Conservation (phyloP, 805 yeast genomes). For the Nakazawaea siamensis region DNA sequence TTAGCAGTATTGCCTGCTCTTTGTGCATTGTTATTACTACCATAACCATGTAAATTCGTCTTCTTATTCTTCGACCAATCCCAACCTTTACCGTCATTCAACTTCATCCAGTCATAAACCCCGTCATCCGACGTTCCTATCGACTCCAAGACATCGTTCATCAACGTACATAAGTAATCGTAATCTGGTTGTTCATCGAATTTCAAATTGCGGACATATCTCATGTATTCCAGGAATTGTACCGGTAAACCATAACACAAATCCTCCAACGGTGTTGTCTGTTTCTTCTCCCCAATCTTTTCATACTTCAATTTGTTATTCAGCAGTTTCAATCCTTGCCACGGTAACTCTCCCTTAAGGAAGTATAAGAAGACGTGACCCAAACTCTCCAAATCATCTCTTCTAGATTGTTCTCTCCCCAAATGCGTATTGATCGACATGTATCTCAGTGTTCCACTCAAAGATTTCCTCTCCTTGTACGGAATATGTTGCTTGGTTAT, state of each 20-base stretch:
- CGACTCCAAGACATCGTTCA: constrained; percentile 51
- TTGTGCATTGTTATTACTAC: constrained; percentile 24
- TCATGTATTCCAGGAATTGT: constrained; percentile 69
- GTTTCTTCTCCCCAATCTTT: constrained; percentile 76
- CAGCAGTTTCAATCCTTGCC: constrained; percentile 89
- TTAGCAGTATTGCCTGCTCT: constrained; percentile 15
- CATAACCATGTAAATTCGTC: constrained; percentile 77
- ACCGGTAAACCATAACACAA: constrained; percentile 58
- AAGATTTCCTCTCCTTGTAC: constrained; percentile 69
- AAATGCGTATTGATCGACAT: constrained; percentile 86
- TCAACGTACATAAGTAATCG: constrained; percentile 51
- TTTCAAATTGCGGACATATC: constrained; percentile 56
- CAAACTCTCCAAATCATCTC: constrained; percentile 75
- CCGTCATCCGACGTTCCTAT: constrained; percentile 56
- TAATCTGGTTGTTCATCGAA: constrained; percentile 81
- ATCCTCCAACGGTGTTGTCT: constrained; percentile 56
- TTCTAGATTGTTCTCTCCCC: constrained; percentile 75
- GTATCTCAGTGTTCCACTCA: constrained; percentile 80
- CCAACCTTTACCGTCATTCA: constrained; percentile 79
- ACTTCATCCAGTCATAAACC: constrained; percentile 74
- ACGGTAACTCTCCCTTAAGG: constrained; percentile 70
- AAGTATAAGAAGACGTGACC: constrained; percentile 81
- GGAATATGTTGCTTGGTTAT: constrained; percentile 76
- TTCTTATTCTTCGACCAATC: constrained; percentile 67
- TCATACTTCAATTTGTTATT: constrained; percentile 80